Percentiles rank a stretch among this genome's conserved stretches.
These are phyloP conservation scores for Termitomyces sp. DNA, from an alignment of 768 basidiomycete species.

Conservation along the genomic window DNA sequence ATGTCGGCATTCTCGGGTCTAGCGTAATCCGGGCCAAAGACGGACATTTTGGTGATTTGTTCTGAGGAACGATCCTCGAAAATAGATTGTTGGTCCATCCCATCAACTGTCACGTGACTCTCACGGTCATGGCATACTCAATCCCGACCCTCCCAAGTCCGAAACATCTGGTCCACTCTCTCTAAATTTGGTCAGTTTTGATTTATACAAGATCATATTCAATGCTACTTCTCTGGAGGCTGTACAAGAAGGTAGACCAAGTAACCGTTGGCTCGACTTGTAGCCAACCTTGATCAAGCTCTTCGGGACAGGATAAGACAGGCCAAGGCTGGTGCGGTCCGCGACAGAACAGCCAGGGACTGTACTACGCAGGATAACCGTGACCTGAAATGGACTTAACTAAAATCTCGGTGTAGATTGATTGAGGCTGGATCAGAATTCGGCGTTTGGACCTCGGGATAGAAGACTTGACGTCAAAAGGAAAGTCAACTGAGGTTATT, in stretches of 20 bases:
- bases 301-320: too few species aligned
- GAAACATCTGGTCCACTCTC: too few species aligned
- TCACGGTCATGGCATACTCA: too few species aligned
- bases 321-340: too few species aligned
- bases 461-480: not conserved
- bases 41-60: not conserved
- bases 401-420: not conserved
- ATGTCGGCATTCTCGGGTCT: not conserved
- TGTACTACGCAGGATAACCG: too few species aligned
- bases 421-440: not conserved
- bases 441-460: not conserved
- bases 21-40: not conserved
- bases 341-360: too few species aligned
- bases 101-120: not conserved
- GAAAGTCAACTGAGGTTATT: not conserved
- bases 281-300: too few species aligned
- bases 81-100: constrained; percentile 1
- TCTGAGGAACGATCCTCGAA: not conserved
- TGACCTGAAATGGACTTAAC: not conserved
- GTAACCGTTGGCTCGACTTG: too few species aligned
- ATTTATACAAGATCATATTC: not conserved
- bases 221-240: too few species aligned
- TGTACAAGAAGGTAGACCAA: too few species aligned
- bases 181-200: not conserved
- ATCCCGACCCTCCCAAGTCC: too few species aligned